Evolutionary conservation across 345 rosid species (phyloP), one percentile per base, ranked within the genome.

Genomic region (Hirschfeldia incana): DNA sequence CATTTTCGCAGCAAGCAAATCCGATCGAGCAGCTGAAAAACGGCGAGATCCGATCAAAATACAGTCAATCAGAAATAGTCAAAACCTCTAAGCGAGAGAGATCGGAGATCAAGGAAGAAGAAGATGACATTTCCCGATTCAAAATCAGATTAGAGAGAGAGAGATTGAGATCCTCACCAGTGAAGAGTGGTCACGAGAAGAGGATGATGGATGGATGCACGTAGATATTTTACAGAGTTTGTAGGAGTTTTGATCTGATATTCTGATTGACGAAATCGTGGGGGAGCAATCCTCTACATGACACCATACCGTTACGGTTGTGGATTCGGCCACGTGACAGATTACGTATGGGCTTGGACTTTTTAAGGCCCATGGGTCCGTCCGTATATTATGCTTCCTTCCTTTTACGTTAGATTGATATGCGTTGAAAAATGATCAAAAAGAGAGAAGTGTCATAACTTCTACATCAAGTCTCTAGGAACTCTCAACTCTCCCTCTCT

Each of bases 1-100:
- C 99, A 96, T 96, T 84, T 85, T 79, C 51, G 13, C 44, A 10
- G 30, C 77, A 58, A 72, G 1, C 76, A 80, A 64, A 46, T 61
- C 74, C 46, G 42, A 75, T 58, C 33, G 55, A 65, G 0, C 13
- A 39, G 36, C 65, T 51, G 57, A 53, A 1, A 65, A 78, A 37
- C 28, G 70, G 30, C 34, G 79, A 80, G 84, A 85, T 85, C 86
- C 75, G 84, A 81, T 72, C 65, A 81, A 55, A 65, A 69, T 9
- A 71, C 61, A 55, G 53, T 60, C 16, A 64, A 73, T 34, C 4
- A 64, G 27, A 66, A 76, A 65, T 15, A 37, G 60, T 32, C 68
- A 15, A 64, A 59, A 16, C 7, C 34, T 53, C 42, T 8, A 11
- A 39, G 12, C 39, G 3, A 2, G 67, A 71, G 3, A 2, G 67